Conservation (phyloP, 345 rosid genomes). For the Euphorbia tirucalli region DNA sequence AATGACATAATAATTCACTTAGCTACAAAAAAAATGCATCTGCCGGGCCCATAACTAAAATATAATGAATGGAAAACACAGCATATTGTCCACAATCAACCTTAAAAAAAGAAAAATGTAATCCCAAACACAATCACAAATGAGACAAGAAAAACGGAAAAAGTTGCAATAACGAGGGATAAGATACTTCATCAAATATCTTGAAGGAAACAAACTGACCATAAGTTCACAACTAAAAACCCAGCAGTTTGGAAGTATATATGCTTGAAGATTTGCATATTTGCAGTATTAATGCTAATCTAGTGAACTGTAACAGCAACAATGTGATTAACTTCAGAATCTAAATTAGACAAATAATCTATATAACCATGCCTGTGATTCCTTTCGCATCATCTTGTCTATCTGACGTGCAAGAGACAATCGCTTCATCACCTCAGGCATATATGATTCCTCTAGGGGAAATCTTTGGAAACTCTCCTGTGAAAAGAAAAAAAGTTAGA, state of each 20-base stretch:
- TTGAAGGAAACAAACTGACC: neutral
- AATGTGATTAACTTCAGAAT: neutral
- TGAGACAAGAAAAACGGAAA: neutral
- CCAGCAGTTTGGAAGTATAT: neutral
- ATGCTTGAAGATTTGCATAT: neutral
- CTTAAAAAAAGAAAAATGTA: neutral
- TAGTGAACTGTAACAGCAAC: neutral
- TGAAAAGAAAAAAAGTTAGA: constrained; percentile 17
- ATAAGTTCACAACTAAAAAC: neutral
- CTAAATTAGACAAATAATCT: neutral
- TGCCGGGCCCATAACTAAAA: too few relatives aligned
- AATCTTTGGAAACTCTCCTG: constrained; percentile 82
- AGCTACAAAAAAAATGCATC: too few relatives aligned
- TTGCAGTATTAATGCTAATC: neutral
- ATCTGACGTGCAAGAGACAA: constrained; percentile 91
- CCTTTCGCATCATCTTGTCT: constrained; percentile 68
- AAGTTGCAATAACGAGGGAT: neutral
- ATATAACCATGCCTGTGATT: constrained; percentile 61
- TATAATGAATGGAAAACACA: neutral
- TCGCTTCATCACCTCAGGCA: constrained; percentile 81
- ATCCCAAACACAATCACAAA: neutral
- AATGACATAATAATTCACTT: neutral
- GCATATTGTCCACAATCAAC: neutral
- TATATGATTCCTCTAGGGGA: constrained; percentile 81
- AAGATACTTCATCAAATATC: neutral